Evolutionary conservation across 2,329 filamentous ascomycete species (phyloP), one percentile per base, ranked within the genome.

Genomic region (Tolypocladium amazonense): DNA sequence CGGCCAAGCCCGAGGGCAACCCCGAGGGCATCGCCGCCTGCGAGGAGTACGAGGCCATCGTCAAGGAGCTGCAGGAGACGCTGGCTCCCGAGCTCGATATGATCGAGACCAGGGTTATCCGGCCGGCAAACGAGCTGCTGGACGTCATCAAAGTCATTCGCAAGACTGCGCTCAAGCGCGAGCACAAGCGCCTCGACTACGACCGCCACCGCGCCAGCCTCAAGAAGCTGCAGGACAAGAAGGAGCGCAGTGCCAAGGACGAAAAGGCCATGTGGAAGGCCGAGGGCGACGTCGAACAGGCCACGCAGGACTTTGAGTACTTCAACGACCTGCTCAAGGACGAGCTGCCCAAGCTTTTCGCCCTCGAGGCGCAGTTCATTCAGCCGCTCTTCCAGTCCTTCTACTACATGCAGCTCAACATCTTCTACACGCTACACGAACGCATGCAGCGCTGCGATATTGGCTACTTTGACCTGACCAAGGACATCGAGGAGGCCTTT

Each of bases 331-430:
- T 99, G 57, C 83, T 99, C 62, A 99, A 99, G 78, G 90, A 95
- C 23, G 94, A 99, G 76, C 79, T 99, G 63, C 94, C 94, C 35
- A 91, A 92, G 74, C 83, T 99, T 14, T 99, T 99, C 75, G 74
- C 79, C 9, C 84, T 99, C 23, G 94, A 99, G 74, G 85, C 88
- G 64, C 89, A 97, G 73, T 97, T 99, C 73, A 99, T 99, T 73
- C 88, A 90, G 66, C 94, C 94, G 3, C 84, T 99, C 9, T 99
- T 99, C 81, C 94, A 97, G 73, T 96, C 90, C 12, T 99, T 99
- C 78, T 99, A 99, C 77, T 99, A 97, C 80, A 99, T 99, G 94
- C 94, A 99, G 75, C 84, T 99, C 65, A 99, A 99, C 75, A 90
- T 99, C 65, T 99, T 97, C 75, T 99, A 99, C 76, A 99, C 94